Evolutionary conservation across 2,329 filamentous ascomycete species (phyloP), one percentile per base, ranked within the genome.

Genomic region (Ceratocystis lukuohia): DNA sequence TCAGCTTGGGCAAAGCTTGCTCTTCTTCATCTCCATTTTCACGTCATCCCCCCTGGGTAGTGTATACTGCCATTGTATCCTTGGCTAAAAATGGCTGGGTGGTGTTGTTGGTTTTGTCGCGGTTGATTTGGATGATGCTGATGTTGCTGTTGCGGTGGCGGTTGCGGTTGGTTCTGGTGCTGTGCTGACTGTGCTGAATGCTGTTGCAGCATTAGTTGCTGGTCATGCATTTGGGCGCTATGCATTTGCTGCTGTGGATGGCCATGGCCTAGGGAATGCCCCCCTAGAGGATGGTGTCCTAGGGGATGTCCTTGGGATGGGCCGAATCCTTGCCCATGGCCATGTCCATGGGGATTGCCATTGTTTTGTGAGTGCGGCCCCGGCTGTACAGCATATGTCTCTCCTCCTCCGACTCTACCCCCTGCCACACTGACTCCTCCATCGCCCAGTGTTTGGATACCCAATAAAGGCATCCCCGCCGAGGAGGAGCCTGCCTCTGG

Each of bases 41-140:
- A 41, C n/a, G 17, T 28, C 41, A 45, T 41, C 7, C 53, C 50
- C 17, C 64, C 64, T 3, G 33, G 5, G 56, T 61, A 65, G 20
- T 53, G 53, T 44, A 65, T 65, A 48, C 20, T 59, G 5, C 28
- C 41, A 10, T 22, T 33, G 56, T 65, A 65, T 4, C 50, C 56
- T 30, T 44, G 53, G 6, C 37, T 28, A 48, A 65, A 65, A 20
- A 65, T 48, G 37, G 41, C 50, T 1, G 64, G 1, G 6, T 65
- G 53, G 15, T 59, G 57, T 25, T 62, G 65, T 6, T 59, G 53
- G n/a, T 61, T 33, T 12, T 44, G 64, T 5, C 61, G 64, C 2
- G 20, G 50, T 33, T 61, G 64, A 12, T 61, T 53, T 25, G 44
- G 50, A 28, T 64, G 62, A 5, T 56, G 62, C 22, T 56, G 62